Conservation (phyloP, 2,329 filamentous ascomycete species). For the Scortechinia acanthostroma region DNA sequence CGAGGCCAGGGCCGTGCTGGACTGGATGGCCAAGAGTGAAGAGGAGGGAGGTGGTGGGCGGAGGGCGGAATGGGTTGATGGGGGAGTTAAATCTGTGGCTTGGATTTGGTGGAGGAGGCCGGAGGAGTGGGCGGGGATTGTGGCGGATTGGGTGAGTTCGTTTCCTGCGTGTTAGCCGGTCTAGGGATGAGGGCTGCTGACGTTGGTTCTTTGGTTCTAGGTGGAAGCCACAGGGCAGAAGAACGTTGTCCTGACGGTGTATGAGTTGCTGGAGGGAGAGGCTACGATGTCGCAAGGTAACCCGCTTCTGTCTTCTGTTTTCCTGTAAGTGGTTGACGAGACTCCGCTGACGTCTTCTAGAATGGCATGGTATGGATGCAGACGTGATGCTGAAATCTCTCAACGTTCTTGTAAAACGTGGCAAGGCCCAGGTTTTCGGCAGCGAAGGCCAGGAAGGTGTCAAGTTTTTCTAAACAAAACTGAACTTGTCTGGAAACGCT, state of each 20-base stretch:
- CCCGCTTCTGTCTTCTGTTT: conserved; percentile 11
- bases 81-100: conserved; percentile 21
- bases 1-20: neutral
- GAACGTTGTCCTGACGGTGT: conserved; percentile 81
- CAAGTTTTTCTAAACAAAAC: conserved; percentile 80
- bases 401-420: conserved; percentile 75
- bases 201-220: too few species aligned
- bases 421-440: conserved; percentile 90
- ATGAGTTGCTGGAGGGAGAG: conserved; percentile 86
- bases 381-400: conserved; percentile 76
- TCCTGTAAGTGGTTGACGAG: conserved; percentile 13
- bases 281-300: conserved; percentile 61
- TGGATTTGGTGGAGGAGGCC: conserved; percentile 2
- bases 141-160: conserved; percentile 66
- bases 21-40: neutral
- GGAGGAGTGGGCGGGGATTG: conserved; percentile 62
- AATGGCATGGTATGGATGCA: conserved; percentile 82
- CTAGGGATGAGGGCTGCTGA: conserved; percentile 79
- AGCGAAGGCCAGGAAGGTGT: conserved; percentile 81
- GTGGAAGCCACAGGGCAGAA: conserved; percentile 84
- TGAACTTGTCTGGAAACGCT: too few species aligned
- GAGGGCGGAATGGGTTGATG: conserved; percentile 3
- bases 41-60: neutral
- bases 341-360: too few species aligned
- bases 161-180: too few species aligned